Evolutionary conservation across 176 grass and related monocot species (phyloP).

Genomic region (Paspalum vaginatum): DNA sequence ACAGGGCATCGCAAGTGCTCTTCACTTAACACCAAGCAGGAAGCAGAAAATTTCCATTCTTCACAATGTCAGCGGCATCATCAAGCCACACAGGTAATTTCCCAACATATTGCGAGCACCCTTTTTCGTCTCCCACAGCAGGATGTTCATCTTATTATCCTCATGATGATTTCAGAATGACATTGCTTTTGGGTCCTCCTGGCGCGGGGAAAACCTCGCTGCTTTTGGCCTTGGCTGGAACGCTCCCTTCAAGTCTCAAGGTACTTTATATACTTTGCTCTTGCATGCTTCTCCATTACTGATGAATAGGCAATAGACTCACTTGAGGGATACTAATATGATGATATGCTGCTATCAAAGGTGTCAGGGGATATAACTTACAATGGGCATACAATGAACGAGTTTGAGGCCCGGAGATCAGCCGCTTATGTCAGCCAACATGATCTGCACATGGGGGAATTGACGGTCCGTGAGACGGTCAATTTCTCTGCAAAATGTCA

Average conservation of each 20-base stretch:
- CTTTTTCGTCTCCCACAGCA: neutral
- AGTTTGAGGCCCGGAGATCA: conserved; percentile 74
- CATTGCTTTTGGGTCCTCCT: conserved; percentile 77
- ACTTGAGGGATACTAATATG: conserved; percentile 9
- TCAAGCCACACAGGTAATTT: conserved; percentile 71
- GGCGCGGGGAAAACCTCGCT: conserved; percentile 75
- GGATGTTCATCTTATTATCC: neutral
- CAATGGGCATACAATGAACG: conserved; percentile 66
- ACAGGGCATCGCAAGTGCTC: conserved; percentile 41
- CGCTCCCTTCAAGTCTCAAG: conserved; percentile 57
- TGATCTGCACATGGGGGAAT: conserved; percentile 72
- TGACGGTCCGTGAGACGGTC: conserved; percentile 75
- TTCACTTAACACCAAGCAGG: conserved; percentile 40
- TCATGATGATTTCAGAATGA: conserved; percentile 54
- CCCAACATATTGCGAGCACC: neutral
- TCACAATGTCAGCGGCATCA: conserved; percentile 70
- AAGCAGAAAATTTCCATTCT: conserved; percentile 60
- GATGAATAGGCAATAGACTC: neutral
- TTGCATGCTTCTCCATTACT: neutral
- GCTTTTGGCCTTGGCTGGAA: conserved; percentile 71
- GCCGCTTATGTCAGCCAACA: conserved; percentile 79
- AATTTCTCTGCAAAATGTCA: conserved; percentile 82
- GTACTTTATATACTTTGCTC: conserved; percentile 8
- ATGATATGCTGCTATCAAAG: conserved; percentile 34
- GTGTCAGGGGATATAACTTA: conserved; percentile 56